Conservation (phyloP, 2,329 filamentous ascomycete species). For the Leptoxyphium fumago region DNA sequence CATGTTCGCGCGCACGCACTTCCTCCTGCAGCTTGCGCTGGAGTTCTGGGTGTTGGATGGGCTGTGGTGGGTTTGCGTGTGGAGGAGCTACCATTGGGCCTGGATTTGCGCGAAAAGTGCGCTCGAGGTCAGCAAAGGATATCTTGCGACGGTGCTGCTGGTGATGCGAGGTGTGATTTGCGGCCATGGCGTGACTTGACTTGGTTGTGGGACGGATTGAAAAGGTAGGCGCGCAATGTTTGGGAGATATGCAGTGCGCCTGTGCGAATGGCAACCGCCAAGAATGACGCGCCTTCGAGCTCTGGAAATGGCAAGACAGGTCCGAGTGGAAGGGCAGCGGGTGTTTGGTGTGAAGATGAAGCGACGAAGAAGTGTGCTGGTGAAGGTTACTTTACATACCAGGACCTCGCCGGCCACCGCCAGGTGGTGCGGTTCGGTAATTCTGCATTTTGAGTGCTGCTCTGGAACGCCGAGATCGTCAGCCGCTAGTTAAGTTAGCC, state of each 20-base stretch:
- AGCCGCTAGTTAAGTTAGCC: constrained; percentile 1
- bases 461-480: not conserved
- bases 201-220: not conserved
- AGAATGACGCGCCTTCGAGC: too few species aligned
- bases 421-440: constrained; percentile 31
- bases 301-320: too few species aligned
- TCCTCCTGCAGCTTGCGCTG: constrained; percentile 31
- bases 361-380: not conserved
- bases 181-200: too few species aligned
- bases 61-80: constrained; percentile 27
- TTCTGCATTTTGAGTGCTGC: constrained; percentile 25
- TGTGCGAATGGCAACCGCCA: too few species aligned
- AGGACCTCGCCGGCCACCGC: constrained; percentile 25
- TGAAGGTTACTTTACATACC: constrained; percentile 19
- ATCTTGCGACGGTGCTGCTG: constrained; percentile 25
- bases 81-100: constrained; percentile 25
- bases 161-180: too few species aligned
- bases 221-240: not conserved
- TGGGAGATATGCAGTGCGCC: too few species aligned
- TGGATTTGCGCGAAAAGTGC: constrained; percentile 28
- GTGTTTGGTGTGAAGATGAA: too few species aligned
- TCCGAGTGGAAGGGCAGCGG: too few species aligned
- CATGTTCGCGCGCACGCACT: constrained; percentile 34
- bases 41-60: constrained; percentile 28
- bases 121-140: constrained; percentile 32